These are phyloP conservation scores for Penicillium sp. DNA, from an alignment of 2,329 filamentous ascomycete species.

Conservation along the genomic window DNA sequence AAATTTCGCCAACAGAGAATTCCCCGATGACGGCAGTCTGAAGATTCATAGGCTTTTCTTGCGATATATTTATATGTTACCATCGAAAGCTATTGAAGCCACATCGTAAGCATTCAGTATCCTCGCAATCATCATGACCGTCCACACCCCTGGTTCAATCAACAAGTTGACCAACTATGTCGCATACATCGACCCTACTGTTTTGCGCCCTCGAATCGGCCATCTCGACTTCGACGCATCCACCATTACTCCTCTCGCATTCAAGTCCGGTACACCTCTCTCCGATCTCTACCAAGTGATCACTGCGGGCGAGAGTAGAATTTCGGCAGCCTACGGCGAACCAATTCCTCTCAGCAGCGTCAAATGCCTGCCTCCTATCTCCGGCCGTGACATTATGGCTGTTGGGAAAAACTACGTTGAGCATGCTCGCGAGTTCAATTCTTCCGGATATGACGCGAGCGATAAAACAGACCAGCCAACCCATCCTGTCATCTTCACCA, in stretches of 20 bases:
- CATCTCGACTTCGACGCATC: not conserved
- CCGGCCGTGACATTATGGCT: not conserved
- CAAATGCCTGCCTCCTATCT: not conserved
- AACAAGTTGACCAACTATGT: not conserved
- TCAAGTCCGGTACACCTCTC: not conserved
- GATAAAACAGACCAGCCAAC: slow-evolving; percentile 55
- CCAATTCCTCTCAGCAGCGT: not conserved
- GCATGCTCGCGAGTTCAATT: not conserved
- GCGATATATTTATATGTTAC: too few species aligned
- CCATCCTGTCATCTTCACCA: slow-evolving; percentile 59
- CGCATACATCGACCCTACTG: not conserved
- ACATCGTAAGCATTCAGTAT: too few species aligned
- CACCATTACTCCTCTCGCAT: not conserved
- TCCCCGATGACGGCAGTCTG: too few species aligned
- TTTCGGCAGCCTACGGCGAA: not conserved
- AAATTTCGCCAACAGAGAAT: too few species aligned
- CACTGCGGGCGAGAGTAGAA: not conserved
- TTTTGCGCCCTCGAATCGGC: not conserved
- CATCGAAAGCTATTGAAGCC: too few species aligned
- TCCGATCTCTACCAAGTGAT: not conserved
- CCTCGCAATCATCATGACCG: not conserved
- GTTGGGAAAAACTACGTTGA: not conserved
- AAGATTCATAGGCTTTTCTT: too few species aligned
- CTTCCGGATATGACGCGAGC: slow-evolving; percentile 22
- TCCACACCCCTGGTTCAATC: not conserved